These are phyloP conservation scores for Bertia moriformis DNA, from an alignment of 2,329 filamentous ascomycete genomes.

Conservation along the genomic window DNA sequence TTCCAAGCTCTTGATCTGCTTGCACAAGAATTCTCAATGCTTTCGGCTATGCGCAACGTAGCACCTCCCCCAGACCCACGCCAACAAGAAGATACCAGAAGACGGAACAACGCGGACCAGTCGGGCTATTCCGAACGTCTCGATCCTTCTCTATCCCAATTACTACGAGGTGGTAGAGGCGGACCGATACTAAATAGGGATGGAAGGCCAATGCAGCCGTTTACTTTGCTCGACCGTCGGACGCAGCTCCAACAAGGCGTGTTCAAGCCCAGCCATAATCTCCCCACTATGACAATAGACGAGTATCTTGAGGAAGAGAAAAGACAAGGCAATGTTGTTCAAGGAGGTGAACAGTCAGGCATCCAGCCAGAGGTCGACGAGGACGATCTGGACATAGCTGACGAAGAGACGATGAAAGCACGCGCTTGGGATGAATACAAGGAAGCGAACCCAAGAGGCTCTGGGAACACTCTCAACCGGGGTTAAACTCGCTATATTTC, in stretches of 20 bases:
- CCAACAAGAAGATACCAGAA: background rate
- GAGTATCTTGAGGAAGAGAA: background rate
- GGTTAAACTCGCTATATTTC: too few relatives aligned
- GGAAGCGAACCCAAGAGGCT: background rate
- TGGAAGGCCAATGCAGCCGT: conserved; percentile 1
- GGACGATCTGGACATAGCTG: background rate
- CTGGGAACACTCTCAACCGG: background rate
- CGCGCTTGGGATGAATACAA: background rate
- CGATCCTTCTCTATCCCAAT: background rate
- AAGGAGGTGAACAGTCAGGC: background rate
- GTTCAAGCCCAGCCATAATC: background rate
- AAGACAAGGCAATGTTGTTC: background rate
- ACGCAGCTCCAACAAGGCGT: conserved; percentile 1
- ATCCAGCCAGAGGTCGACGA: background rate
- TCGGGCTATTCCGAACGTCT: background rate
- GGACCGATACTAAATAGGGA: background rate
- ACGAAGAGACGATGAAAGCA: conserved; percentile 1
- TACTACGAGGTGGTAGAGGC: background rate
- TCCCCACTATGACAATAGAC: background rate
- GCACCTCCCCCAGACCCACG: background rate
- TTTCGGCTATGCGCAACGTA: background rate
- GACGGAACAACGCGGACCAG: background rate
- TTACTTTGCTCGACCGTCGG: background rate
- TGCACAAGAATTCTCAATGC: background rate
- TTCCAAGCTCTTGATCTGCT: background rate